These are phyloP conservation scores for Phytopythium vexans DNA, from an alignment of 352 stramenopile species.

Conservation along the genomic window DNA sequence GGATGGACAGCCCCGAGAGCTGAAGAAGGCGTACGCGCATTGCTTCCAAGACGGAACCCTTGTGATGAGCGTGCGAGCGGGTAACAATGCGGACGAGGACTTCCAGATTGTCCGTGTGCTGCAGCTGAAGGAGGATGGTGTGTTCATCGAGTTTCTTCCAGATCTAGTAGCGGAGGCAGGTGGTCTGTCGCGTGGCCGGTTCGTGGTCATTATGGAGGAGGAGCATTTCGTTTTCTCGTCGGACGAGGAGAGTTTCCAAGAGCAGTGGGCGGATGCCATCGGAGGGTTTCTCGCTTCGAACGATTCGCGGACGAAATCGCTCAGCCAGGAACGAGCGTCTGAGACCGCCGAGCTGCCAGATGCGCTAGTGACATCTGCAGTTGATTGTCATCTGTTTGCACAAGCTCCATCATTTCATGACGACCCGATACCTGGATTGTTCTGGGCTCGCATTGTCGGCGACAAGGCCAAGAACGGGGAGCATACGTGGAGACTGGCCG, in stretches of 20 bases:
- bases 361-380: slow-evolving; percentile 15
- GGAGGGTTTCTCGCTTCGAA: slow-evolving; percentile 33
- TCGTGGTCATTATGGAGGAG: slow-evolving; percentile 24
- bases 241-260: slow-evolving; percentile 11
- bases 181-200: slow-evolving; percentile 2
- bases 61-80: slow-evolving; percentile 20
- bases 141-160: slow-evolving; percentile 36
- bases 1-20: neutral
- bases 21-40: slow-evolving; percentile 20
- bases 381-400: slow-evolving; percentile 6
- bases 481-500: slow-evolving; percentile 29
- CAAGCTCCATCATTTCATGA: slow-evolving; percentile 46
- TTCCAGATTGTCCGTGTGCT: slow-evolving; percentile 20
- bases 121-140: slow-evolving; percentile 36
- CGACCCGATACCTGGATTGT: slow-evolving; percentile 42
- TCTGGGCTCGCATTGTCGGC: slow-evolving; percentile 25
- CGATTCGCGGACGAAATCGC: slow-evolving; percentile 17
- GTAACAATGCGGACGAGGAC: neutral
- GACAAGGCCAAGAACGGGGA: slow-evolving; percentile 2
- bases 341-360: slow-evolving; percentile 20
- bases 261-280: slow-evolving; percentile 30
- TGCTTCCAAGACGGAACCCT: slow-evolving; percentile 35
- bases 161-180: slow-evolving; percentile 16
- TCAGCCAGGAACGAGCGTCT: slow-evolving; percentile 17
- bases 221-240: slow-evolving; percentile 15